Evolutionary conservation across 2,329 filamentous ascomycete genomes (phyloP), one percentile per base, ranked within the genome.

Genomic region (Zasmidium angulare): DNA sequence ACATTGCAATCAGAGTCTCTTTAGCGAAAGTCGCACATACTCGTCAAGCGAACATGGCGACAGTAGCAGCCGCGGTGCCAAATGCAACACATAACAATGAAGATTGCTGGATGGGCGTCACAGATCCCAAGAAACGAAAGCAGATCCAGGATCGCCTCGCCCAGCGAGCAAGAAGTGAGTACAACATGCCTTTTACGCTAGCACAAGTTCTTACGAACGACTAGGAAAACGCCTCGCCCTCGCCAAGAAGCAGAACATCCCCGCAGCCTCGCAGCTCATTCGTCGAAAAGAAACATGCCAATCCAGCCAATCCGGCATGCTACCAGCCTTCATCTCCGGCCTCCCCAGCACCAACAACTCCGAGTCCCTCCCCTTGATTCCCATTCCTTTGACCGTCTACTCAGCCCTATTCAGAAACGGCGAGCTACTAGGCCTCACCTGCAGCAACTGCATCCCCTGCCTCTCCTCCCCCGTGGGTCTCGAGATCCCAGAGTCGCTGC

Each of bases 141-240:
- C 71, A 74, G 52, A 75, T 76, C n/a, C 74, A 76, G 63, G 74
- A 77, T 63, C 67, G 74, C 48, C 60, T 76, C 46, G 75, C 75
- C 22, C 74, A 77, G 60, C 65, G 75, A 66, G 74, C 74, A 21
- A 66, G 74, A 65, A 61, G 74, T 76, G 66, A 64, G 69, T 48
- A 43, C 46, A 52, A 19, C 4, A 29, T 4, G 6, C 26, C 26
- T 29, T 11, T 11, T 29, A 29, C 6, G 4, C 19, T 23, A 46
- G 7, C 9, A 2, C 10, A 22, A 22, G 3, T 12, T 10, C 24
- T 36, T 22, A 40, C n/a, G n/a, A 4, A 17, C 10, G 66, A 14
- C 48, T 36, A 58, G 58, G 40, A 46, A 43, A 55, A 46, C 19
- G 63, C 50, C 10, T 59, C 52, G 22, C 56, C 24, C 46, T 57